Conservation (phyloP, 805 yeast genomes). For the Saccharomycopsis microspora region DNA sequence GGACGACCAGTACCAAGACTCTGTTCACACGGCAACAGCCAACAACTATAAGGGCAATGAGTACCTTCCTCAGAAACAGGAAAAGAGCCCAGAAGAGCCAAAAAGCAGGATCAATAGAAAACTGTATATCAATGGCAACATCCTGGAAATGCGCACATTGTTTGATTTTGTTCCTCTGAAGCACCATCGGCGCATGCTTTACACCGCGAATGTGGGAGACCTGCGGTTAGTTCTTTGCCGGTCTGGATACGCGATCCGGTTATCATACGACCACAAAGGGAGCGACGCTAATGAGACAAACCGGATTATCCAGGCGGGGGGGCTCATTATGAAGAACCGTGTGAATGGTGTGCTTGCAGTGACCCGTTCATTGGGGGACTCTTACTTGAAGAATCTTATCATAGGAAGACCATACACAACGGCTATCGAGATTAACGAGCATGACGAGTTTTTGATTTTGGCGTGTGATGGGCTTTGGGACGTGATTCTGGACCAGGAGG, state of each 20-base stretch:
- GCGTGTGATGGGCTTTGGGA: conserved; percentile 99
- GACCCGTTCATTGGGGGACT: conserved; percentile 85
- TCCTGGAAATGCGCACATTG: conserved; percentile 23
- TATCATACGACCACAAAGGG: conserved; percentile 92
- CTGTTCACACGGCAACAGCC: conserved; percentile 7
- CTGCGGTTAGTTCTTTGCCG: conserved; percentile 73
- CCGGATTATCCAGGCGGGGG: conserved; percentile 72
- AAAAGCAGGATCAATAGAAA: conserved; percentile 7
- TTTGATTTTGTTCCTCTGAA: conserved; percentile 38
- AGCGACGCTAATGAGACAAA: conserved; percentile 66
- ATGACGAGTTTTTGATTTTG: conserved; percentile 71
- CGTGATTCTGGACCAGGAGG: conserved; percentile 75
- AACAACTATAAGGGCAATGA: conserved; percentile 13
- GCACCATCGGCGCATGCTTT: conserved; percentile 60
- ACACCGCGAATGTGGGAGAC: conserved; percentile 95
- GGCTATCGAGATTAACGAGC: conserved; percentile 54
- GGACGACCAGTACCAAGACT: conserved; percentile 19
- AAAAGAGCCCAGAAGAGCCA: background rate
- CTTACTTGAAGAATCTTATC: conserved; percentile 82
- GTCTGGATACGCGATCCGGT: conserved; percentile 60
- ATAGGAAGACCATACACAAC: conserved; percentile 91
- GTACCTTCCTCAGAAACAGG: background rate
- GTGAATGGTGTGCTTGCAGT: conserved; percentile 96
- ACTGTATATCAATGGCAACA: conserved; percentile 9
- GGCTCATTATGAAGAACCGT: conserved; percentile 77